phyloP scores from a whole-genome alignment of 768 basidiomycete species.

The Kockovaella imperatae region DNA sequence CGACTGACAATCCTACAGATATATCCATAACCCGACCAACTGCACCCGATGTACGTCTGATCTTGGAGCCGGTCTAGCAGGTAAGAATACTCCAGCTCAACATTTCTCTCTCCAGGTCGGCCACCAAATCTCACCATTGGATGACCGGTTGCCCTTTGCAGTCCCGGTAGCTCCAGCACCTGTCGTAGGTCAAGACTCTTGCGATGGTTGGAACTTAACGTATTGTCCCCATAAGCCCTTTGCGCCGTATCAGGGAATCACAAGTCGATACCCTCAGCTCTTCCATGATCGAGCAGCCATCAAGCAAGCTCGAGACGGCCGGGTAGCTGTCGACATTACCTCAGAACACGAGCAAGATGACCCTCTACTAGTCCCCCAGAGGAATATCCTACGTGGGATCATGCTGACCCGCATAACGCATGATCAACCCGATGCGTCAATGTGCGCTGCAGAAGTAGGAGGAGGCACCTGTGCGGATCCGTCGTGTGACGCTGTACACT shows the following conservation, averaged over 20 bases:
- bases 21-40: no score
- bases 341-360: not conserved
- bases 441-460: slow-evolving; percentile 26
- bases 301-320: not conserved
- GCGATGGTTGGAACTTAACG: no score
- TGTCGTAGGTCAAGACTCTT: no score
- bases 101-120: no score
- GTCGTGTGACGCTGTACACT: slow-evolving; percentile 25
- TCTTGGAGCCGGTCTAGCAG: no score
- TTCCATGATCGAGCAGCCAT: not conserved
- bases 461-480: slow-evolving; percentile 34
- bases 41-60: no score
- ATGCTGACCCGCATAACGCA: slow-evolving; percentile 25
- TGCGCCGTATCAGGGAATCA: slow-evolving; percentile 9
- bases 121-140: no score
- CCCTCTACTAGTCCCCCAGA: not conserved
- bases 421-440: slow-evolving; percentile 14
- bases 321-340: not conserved
- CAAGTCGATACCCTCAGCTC: slow-evolving; percentile 27
- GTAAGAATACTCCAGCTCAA: no score
- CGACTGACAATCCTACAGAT: no score
- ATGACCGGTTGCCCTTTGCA: no score
- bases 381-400: slow-evolving; percentile 15
- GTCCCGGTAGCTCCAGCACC: no score
- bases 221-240: not conserved